Evolutionary conservation across 208 protist genomes (phyloP).

Genomic region (Sergeia podlipaevii): DNA sequence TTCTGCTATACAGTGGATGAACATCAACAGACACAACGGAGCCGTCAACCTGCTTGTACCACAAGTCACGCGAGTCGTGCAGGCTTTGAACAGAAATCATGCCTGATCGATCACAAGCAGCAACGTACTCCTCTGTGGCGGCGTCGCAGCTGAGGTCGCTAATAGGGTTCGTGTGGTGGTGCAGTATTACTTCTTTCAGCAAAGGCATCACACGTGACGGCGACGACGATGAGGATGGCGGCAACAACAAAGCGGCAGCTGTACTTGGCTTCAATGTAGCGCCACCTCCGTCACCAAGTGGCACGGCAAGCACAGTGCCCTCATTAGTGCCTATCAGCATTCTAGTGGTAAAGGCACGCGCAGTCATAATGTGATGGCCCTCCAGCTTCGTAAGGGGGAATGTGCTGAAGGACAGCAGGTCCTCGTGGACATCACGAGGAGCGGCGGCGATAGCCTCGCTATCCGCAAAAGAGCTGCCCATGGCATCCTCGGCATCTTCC

Average conservation of each 20-base stretch:
- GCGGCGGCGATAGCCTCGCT: slow-evolving; percentile 9
- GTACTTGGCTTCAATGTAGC: not conserved
- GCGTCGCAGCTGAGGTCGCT: slow-evolving; percentile 55
- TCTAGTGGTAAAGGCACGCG: slow-evolving; percentile 30
- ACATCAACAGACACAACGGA: slow-evolving; percentile 49
- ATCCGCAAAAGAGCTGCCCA: no score
- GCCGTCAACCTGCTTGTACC: slow-evolving; percentile 34
- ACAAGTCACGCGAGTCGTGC: slow-evolving; percentile 25
- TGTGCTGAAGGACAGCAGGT: slow-evolving; percentile 43
- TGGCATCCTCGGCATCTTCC: slow-evolving; percentile 16
- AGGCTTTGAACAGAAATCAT: slow-evolving; percentile 38
- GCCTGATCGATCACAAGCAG: slow-evolving; percentile 50
- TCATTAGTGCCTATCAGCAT: slow-evolving; percentile 72
- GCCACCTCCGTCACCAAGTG: not conserved
- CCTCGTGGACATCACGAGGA: slow-evolving; percentile 29
- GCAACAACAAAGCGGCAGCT: not conserved
- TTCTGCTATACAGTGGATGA: slow-evolving; percentile 43
- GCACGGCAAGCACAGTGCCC: slow-evolving; percentile 28
- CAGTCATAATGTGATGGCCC: slow-evolving; percentile 62
- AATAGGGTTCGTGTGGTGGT: slow-evolving; percentile 41
- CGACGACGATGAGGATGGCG: not conserved
- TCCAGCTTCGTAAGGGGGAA: slow-evolving; percentile 23
- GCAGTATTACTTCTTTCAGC: not conserved
- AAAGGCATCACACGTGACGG: not conserved
- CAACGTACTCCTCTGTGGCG: slow-evolving; percentile 41